These are phyloP conservation scores for Aspergillus spinulosporus DNA, from an alignment of 2,329 filamentous ascomycete genomes.

Conservation along the genomic window DNA sequence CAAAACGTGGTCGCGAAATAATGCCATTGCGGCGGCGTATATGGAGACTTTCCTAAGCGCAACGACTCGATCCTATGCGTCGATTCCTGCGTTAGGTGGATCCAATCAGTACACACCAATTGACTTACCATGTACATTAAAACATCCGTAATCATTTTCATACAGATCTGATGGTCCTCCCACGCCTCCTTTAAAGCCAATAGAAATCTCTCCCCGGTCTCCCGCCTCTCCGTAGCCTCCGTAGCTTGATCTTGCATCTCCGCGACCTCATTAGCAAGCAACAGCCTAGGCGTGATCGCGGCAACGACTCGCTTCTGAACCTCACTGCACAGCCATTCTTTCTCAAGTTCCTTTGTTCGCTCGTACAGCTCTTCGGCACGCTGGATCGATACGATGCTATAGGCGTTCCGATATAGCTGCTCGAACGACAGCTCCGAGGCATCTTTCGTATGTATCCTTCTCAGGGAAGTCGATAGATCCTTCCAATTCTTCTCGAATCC, in stretches of 20 bases:
- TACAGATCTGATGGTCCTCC: constrained; percentile 86
- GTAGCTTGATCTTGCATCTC: constrained; percentile 53
- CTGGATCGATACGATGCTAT: constrained; percentile 89
- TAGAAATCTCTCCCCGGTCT: constrained; percentile 80
- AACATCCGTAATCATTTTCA: constrained; percentile 96
- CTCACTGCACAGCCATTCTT: constrained; percentile 72
- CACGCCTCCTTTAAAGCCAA: constrained; percentile 73
- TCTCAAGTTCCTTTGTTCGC: constrained; percentile 76
- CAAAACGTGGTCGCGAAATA: constrained; percentile 86
- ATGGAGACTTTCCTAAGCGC: constrained; percentile 72
- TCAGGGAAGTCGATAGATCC: constrained; percentile 71
- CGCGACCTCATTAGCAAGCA: constrained; percentile 52
- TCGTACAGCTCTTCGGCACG: constrained; percentile 80
- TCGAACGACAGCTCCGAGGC: constrained; percentile 90
- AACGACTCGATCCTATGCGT: constrained; percentile 71
- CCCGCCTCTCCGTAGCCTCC: constrained; percentile 68
- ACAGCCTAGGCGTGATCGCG: constrained; percentile 68
- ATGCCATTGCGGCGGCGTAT: constrained; percentile 77
- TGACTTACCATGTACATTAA: constrained; percentile 82
- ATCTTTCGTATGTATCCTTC: constrained; percentile 88
- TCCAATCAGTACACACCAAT: constrained; percentile 6
- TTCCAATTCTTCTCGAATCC: constrained; percentile 86
- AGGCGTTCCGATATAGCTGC: constrained; percentile 88
- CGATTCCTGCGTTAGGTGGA: not conserved
- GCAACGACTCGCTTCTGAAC: constrained; percentile 70